These are phyloP conservation scores for Zymoseptoria ardabiliae DNA, from an alignment of 2,329 filamentous ascomycete genomes.

Conservation along the genomic window DNA sequence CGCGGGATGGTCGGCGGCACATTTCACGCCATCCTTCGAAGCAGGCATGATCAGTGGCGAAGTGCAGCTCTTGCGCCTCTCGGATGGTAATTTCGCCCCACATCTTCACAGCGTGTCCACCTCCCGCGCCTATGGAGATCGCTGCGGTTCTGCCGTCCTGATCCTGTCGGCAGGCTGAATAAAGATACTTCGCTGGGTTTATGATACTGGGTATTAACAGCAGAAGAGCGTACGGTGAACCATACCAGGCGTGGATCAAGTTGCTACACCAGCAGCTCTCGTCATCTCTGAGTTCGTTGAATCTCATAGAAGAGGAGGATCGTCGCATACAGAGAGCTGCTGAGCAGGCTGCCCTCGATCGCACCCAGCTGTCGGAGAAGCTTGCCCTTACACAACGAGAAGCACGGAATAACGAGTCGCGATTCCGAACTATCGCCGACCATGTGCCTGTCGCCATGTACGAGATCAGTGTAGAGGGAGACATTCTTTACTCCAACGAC, in stretches of 20 bases:
- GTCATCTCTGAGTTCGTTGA: constrained; percentile 23
- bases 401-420: constrained; percentile 23
- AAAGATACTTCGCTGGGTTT: constrained; percentile 15
- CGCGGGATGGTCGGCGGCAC: constrained; percentile 6
- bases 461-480: constrained; percentile 27
- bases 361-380: constrained; percentile 15
- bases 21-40: constrained; percentile 5
- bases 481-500: constrained; percentile 33
- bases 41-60: constrained; percentile 4
- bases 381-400: constrained; percentile 19
- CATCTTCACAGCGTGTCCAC: constrained; percentile 1
- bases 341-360: constrained; percentile 10
- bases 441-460: constrained; percentile 34
- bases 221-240: constrained; percentile 27
- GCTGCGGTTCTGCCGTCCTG: constrained; percentile 27
- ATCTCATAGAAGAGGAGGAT: constrained; percentile 19
- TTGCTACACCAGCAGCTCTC: constrained; percentile 25
- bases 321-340: constrained; percentile 8
- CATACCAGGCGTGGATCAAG: constrained; percentile 28
- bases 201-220: constrained; percentile 31
- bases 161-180: constrained; percentile 26
- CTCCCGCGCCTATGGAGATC: constrained; percentile 22
- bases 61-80: constrained; percentile 14
- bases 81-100: background rate
- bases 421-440: constrained; percentile 33